Conservation (phyloP, 1,139 yeast species). For the Geotrichum australiense region DNA sequence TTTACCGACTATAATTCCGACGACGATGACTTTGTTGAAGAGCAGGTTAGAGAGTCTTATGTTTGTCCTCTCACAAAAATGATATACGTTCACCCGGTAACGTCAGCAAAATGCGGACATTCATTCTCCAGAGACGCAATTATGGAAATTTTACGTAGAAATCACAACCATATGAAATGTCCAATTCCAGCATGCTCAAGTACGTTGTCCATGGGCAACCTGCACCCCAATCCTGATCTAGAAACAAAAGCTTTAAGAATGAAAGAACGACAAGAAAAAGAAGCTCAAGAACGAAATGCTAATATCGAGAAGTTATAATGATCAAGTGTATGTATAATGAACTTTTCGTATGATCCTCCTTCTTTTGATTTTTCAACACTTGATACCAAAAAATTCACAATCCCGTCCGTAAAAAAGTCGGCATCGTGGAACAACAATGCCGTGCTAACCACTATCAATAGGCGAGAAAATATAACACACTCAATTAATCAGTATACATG, state of each 20-base stretch:
- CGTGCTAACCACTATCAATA: too few relatives aligned
- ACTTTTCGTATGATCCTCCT: too few relatives aligned
- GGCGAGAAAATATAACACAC: too few relatives aligned
- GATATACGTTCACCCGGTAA: slow-evolving; percentile 26
- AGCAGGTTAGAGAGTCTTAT: slow-evolving; percentile 24
- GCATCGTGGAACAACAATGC: too few relatives aligned
- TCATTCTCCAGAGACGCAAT: slow-evolving; percentile 26
- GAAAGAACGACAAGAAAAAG: slow-evolving; percentile 15
- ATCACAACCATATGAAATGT: slow-evolving; percentile 18
- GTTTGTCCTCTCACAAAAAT: slow-evolving; percentile 28
- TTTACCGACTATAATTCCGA: slow-evolving; percentile 24
- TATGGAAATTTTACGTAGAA: slow-evolving; percentile 18
- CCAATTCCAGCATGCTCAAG: slow-evolving; percentile 27
- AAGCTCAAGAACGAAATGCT: slow-evolving; percentile 21
- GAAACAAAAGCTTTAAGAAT: slow-evolving; percentile 23
- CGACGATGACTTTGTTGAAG: slow-evolving; percentile 28
- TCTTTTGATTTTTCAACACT: too few relatives aligned
- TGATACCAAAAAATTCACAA: too few relatives aligned
- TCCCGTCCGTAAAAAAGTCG: too few relatives aligned
- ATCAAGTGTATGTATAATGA: neutral
- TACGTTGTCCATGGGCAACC: slow-evolving; percentile 11
- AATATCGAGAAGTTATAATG: slow-evolving; percentile 29
- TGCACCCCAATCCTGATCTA: slow-evolving; percentile 21
- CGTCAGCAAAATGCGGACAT: slow-evolving; percentile 25
- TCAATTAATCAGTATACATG: too few relatives aligned